Evolutionary conservation across 2,329 filamentous ascomycete genomes (phyloP).

Genomic region (Verticillium alfalfae): DNA sequence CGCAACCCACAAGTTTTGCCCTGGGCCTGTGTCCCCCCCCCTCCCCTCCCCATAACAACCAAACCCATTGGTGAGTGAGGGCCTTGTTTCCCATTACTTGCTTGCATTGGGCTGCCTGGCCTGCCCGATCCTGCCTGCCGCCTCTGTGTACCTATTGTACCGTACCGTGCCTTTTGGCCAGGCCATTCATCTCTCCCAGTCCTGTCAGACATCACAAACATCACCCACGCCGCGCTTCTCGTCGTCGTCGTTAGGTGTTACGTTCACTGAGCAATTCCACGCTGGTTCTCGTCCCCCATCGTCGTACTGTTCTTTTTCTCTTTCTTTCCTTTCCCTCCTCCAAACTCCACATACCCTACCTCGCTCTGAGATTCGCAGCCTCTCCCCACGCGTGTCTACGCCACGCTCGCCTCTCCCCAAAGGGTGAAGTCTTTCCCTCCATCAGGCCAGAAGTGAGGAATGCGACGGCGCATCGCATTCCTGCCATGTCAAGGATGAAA

Average conservation of each 20-base stretch:
- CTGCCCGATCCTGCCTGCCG: no score
- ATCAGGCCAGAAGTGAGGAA: not conserved
- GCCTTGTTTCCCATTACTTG: not conserved
- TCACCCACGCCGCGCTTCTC: not conserved
- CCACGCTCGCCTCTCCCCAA: slow-evolving; percentile 7
- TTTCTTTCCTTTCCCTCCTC: not conserved
- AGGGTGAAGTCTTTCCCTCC: slow-evolving; percentile 11
- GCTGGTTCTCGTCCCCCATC: not conserved
- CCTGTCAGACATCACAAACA: not conserved
- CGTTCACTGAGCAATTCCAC: not conserved
- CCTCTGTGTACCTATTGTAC: no score
- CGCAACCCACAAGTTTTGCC: slow-evolving; percentile 10
- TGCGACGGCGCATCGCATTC: not conserved
- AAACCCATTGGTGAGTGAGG: slow-evolving; percentile 11
- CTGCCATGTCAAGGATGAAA: slow-evolving; percentile 1
- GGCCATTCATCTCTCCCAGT: not conserved
- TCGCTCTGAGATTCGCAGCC: slow-evolving; percentile 1
- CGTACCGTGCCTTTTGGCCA: not conserved
- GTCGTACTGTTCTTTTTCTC: not conserved
- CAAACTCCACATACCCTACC: no score
- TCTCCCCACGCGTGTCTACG: slow-evolving; percentile 4
- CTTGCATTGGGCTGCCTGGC: not conserved
- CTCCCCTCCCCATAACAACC: slow-evolving; percentile 9
- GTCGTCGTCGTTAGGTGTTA: not conserved
- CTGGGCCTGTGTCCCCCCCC: not conserved